These are phyloP conservation scores for Eragrostis nindensis DNA, from an alignment of 176 grass and related monocot genomes.

Conservation along the genomic window DNA sequence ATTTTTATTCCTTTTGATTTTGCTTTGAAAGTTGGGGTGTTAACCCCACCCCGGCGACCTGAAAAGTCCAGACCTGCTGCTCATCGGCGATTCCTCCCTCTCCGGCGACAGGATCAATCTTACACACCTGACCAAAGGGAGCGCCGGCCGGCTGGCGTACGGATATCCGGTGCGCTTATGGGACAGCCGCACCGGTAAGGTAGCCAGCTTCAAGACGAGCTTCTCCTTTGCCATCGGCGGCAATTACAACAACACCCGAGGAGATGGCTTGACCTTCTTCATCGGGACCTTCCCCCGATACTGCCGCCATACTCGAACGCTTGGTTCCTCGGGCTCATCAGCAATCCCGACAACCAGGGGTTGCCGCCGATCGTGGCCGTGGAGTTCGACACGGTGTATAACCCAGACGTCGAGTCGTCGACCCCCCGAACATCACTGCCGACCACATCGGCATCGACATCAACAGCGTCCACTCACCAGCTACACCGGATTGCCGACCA, in stretches of 20 bases:
- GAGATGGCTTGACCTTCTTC: slow-evolving; percentile 29
- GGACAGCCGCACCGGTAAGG: not conserved
- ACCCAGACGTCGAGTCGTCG: not conserved
- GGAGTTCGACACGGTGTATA: slow-evolving; percentile 12
- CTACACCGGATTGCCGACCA: not conserved
- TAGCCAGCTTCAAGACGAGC: not conserved
- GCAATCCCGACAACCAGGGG: not conserved
- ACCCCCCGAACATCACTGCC: not conserved
- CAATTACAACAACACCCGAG: not conserved
- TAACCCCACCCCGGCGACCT: not conserved
- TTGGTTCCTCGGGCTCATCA: not conserved
- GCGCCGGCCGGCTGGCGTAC: not conserved
- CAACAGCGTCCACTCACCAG: not conserved
- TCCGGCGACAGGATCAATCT: not conserved
- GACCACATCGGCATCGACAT: slow-evolving; percentile 22
- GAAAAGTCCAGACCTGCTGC: not conserved
- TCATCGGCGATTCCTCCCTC: not conserved
- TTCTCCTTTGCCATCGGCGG: slow-evolving; percentile 13
- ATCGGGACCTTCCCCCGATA: not conserved
- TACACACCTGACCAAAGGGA: not conserved
- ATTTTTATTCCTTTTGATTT: too few species aligned
- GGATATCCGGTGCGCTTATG: not conserved
- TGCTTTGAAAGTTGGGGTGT: too few species aligned
- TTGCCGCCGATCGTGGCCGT: not conserved
- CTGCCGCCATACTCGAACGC: not conserved